Evolutionary conservation across 2,329 filamentous ascomycete genomes (phyloP).

Genomic region (Aspergillus floridensis): DNA sequence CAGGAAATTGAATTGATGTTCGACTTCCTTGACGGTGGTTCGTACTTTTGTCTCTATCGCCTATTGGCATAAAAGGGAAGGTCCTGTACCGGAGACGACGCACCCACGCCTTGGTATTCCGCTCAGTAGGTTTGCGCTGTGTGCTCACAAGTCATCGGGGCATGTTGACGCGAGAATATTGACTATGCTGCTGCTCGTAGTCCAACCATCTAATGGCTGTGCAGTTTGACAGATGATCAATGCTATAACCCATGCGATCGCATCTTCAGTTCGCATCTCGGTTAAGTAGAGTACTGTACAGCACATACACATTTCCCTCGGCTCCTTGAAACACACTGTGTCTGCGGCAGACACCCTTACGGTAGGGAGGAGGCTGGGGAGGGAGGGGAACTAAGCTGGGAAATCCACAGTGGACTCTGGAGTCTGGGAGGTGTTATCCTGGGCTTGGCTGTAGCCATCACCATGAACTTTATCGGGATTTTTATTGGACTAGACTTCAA

Average conservation of each 20-base stretch:
- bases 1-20: neutral
- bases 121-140: too few relatives aligned
- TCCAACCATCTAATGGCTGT: neutral
- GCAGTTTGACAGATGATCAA: neutral
- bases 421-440: neutral
- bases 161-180: neutral
- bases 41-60: constrained; percentile 2
- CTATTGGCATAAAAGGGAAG: neutral
- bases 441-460: neutral
- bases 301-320: neutral
- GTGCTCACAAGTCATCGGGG: neutral
- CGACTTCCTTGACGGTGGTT: neutral
- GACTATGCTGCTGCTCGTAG: neutral
- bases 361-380: neutral
- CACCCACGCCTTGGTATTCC: neutral
- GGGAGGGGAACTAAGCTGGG: neutral
- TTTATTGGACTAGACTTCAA: neutral
- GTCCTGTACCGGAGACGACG: neutral
- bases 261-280: neutral
- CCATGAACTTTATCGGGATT: neutral
- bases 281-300: neutral
- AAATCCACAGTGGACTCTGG: neutral
- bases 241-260: neutral
- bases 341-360: neutral
- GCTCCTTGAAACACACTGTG: neutral